Percentiles rank a stretch among this genome's conserved stretches.
Evolutionary conservation across 495 filamentous ascomycete genomes (phyloP).

Genomic region (Emericellopsis terricola): DNA sequence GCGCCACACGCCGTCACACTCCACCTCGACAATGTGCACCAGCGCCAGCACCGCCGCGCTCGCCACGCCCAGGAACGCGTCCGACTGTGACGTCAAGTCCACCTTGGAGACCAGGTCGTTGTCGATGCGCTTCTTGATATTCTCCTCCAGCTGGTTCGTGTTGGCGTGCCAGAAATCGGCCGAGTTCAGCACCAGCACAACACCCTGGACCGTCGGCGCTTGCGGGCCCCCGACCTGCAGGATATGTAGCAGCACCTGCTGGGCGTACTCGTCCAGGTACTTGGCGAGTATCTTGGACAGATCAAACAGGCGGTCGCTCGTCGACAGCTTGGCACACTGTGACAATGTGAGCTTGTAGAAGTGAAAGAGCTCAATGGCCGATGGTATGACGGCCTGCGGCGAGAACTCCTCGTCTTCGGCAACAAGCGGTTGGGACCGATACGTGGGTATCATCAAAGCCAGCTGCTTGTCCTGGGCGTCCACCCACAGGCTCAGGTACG

Average conservation of each 20-base stretch:
- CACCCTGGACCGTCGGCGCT: slow-evolving; percentile 53
- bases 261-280: slow-evolving; percentile 88
- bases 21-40: slow-evolving; percentile 64
- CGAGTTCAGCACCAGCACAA: slow-evolving; percentile 78
- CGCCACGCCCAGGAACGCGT: slow-evolving; percentile 89
- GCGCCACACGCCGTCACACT: slow-evolving; percentile 74
- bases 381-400: slow-evolving; percentile 71
- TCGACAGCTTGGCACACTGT: slow-evolving; percentile 92
- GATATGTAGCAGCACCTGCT: slow-evolving; percentile 73
- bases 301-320: slow-evolving; percentile 70
- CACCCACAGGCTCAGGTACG: slow-evolving; percentile 92
- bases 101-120: slow-evolving; percentile 52
- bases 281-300: slow-evolving; percentile 73
- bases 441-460: slow-evolving; percentile 71
- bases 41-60: slow-evolving; percentile 71
- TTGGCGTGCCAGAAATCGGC: slow-evolving; percentile 96
- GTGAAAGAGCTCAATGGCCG: slow-evolving; percentile 91
- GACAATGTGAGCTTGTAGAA: slow-evolving; percentile 84
- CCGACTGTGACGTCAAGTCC: slow-evolving; percentile 80
- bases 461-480: slow-evolving; percentile 89
- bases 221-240: slow-evolving; percentile 41
- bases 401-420: slow-evolving; percentile 84
- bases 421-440: slow-evolving; percentile 66
- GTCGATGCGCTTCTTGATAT: slow-evolving; percentile 80
- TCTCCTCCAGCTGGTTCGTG: slow-evolving; percentile 80